Evolutionary conservation across 2,329 filamentous ascomycete species (phyloP).

Genomic region (Epichloe gansuensis): DNA sequence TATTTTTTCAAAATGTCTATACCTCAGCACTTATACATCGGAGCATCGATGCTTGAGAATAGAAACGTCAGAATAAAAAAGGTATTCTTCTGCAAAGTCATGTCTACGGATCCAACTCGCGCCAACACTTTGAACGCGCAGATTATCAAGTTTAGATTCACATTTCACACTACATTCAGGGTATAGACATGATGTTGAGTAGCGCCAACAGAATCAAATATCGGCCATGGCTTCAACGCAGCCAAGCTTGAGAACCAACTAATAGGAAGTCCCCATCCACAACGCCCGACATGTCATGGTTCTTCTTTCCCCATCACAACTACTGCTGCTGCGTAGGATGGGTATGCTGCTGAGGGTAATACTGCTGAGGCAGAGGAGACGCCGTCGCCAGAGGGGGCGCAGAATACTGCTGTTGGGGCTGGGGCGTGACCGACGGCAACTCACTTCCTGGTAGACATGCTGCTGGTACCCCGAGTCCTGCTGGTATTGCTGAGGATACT

Average conservation of each 20-base stretch:
- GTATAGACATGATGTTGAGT: background rate
- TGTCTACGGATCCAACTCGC: no score
- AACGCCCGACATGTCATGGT: background rate
- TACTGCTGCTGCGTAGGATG: background rate
- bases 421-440: background rate
- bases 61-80: no score
- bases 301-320: background rate
- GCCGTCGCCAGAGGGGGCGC: slow-evolving; percentile 8
- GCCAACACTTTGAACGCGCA: no score
- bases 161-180: background rate
- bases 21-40: no score
- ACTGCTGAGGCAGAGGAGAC: slow-evolving; percentile 13
- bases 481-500: background rate
- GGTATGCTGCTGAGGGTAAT: slow-evolving; percentile 7
- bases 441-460: slow-evolving; percentile 8
- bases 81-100: no score
- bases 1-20: no score
- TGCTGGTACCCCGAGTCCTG: slow-evolving; percentile 9
- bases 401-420: slow-evolving; percentile 10
- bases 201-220: background rate
- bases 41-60: no score
- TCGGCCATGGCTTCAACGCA: background rate
- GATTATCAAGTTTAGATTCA: no score
- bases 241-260: no score
- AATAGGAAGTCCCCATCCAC: background rate